Base-by-base conservation (phyloP, 768 basidiomycete genomes). In the Tylopilus plumbeoviolaceoides region DNA sequence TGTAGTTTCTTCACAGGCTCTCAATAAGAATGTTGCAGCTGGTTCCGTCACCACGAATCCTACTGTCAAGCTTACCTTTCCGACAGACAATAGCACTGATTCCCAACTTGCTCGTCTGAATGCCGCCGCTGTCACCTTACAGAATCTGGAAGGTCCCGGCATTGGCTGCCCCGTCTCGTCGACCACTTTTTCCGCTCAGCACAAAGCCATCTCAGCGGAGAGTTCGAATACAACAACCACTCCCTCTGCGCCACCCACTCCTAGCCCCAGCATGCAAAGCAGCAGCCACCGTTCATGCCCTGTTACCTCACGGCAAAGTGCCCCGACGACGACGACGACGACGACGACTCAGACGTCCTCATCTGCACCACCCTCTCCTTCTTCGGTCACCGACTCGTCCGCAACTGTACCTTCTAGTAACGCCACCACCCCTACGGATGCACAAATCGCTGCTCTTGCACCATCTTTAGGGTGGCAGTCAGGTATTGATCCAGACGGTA, bases 21-120 rank as follows among this genome's bases (percentile, higher is more conserved):
- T 85, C 44, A 76, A 73, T 53, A 72, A 72, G 14, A 83, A 87
- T 57, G 80, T 84, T 31, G 76, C 72, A 15, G 84, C 82, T 10
- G 83, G 86, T 14, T 73, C 75, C 39, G 85, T 77, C 4, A 76
- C 83, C 35, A 83, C 87, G 68, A 88, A 89, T 65, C 82, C 87
- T 10, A 63, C 71, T 2, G 72, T 88, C 47, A 49, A 64, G 15
- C 70, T 88, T 3, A 74, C 77, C 14, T 91, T 86, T 76, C 87
- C 86, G 2, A 78, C 78, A 2, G 84, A 82, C 59, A 70, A 74
- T 57, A 81, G 79, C 7, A 75, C 72, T 50, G 68, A 65, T 8
- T 79, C 81, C 44, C 74, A 81, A 61, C 66, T 78, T 42, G 72
- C 81, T 0, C 81, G 87, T 30, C 72, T 89, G 53, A 70, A 80